Conservation (phyloP, 2,329 filamentous ascomycete genomes). For the Fusarium beomiforme region DNA sequence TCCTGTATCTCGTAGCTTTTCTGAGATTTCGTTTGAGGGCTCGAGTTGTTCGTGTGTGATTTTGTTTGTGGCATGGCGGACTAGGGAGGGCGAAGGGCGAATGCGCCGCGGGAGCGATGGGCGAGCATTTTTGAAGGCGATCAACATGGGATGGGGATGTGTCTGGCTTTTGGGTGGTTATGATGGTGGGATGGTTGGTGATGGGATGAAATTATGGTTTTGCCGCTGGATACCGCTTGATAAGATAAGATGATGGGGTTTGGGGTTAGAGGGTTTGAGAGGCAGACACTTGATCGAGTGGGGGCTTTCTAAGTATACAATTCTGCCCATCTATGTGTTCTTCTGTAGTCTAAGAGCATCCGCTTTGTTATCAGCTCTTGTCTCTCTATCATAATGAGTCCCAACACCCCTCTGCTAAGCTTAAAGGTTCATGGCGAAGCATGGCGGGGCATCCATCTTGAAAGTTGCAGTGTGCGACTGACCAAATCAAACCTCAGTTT, state of each 20-base stretch:
- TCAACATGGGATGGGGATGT: conserved; percentile 34
- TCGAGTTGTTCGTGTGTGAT: conserved; percentile 3
- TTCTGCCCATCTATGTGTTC: no score
- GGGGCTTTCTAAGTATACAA: no score
- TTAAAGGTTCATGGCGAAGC: not conserved
- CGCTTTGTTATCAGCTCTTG: no score
- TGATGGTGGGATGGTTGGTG: not conserved
- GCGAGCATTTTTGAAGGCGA: conserved; percentile 25
- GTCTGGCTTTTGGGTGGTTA: no score
- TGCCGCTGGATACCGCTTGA: conserved; percentile 35
- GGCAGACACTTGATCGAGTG: no score
- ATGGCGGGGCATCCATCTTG: not conserved
- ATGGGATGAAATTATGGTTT: conserved; percentile 32
- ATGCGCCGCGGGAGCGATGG: conserved; percentile 10
- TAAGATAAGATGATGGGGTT: conserved; percentile 11
- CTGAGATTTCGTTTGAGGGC: conserved; percentile 16
- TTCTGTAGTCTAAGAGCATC: no score
- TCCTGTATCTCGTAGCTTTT: conserved; percentile 40
- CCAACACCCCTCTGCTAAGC: not conserved
- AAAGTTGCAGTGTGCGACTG: not conserved
- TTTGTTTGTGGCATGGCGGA: conserved; percentile 1
- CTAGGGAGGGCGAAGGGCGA: not conserved
- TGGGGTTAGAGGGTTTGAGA: not conserved
- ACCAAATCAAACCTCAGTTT: no score
- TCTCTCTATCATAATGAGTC: rapidly evolving